Base-by-base conservation (phyloP, 108 stramenopile genomes). In the Fragilaria crotonensis region DNA sequence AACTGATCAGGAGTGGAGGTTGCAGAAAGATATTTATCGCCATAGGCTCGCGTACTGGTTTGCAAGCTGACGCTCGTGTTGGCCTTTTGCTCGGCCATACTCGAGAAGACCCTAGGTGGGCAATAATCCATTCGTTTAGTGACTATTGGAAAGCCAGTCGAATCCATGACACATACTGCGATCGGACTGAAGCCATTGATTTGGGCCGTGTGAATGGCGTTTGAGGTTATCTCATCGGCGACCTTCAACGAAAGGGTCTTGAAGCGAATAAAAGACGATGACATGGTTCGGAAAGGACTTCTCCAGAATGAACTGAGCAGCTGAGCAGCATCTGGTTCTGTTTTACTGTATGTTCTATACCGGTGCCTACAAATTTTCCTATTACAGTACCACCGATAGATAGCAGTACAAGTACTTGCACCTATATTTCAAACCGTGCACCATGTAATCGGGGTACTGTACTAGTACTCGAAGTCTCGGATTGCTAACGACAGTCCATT, bases 81-180 rank as follows among this genome's bases (percentile, higher is more conserved):
- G 23, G 67, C 67, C 53, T 68, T 68, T 36, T 57, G 57, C 11
- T 47, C 27, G 5, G 59, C 33, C 2, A 68, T 33, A 19, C 46
- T 55, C 0, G 21, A 11, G 33, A 59, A 68, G 28, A 60, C 67
- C 18, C 26, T 30, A 46, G 7, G 44, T 26, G 67, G 60, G 25
- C 60, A 61, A 23, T 41, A 44, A 48, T 68, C 67, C 67, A 68
- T 68, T 33, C 67, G 67, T 55, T 68, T 68, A 19, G 30, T 50
- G 4, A 68, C 67, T 25, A 68, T 30, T 17, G 59, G 30, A 5
- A 18, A 41, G 19, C 67, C 67, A 9, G 44, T 36, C 4, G 52
- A 14, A 62, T 68, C 67, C 52, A 68, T 19, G 3, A 68, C 67
- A 52, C 51, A 52, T 25, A 52, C 11, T 25, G 51, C 51, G 18